phyloP scores from a whole-genome alignment of 2,329 filamentous ascomycete species.

The Leptodontidium sp. region DNA sequence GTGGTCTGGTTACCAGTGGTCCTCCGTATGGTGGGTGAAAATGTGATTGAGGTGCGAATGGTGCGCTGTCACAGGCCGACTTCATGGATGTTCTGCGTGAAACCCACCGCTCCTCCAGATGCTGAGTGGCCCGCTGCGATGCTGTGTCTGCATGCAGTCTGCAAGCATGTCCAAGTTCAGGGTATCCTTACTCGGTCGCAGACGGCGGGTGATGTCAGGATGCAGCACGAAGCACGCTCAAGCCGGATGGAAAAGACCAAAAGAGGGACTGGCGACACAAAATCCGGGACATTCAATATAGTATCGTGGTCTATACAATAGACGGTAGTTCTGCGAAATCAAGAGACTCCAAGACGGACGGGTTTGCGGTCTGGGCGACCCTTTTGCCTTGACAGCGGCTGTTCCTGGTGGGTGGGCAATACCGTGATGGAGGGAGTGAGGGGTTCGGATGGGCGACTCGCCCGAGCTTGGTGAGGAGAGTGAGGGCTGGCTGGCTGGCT shows the following conservation, averaged over 20 bases:
- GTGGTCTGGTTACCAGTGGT: neutral
- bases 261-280: constrained; percentile 24
- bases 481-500: neutral
- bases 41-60: constrained; percentile 30
- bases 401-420: constrained; percentile 29
- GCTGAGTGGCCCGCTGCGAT: constrained; percentile 25
- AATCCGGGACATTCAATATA: constrained; percentile 13
- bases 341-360: neutral
- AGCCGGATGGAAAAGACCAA: constrained; percentile 21
- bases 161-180: constrained; percentile 28
- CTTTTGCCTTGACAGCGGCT: constrained; percentile 29
- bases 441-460: neutral
- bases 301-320: constrained; percentile 15
- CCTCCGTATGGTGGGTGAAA: neutral
- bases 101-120: constrained; percentile 26
- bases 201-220: constrained; percentile 35
- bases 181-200: constrained; percentile 22
- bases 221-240: constrained; percentile 24
- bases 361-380: neutral
- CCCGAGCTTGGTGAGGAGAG: constrained; percentile 6
- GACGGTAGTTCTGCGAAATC: constrained; percentile 1
- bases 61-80: constrained; percentile 37
- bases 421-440: neutral
- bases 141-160: constrained; percentile 21
- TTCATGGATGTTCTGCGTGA: constrained; percentile 24